Base-by-base conservation (phyloP, 169 alveolate genomes). In the Plasmodium billcollinsi region DNA sequence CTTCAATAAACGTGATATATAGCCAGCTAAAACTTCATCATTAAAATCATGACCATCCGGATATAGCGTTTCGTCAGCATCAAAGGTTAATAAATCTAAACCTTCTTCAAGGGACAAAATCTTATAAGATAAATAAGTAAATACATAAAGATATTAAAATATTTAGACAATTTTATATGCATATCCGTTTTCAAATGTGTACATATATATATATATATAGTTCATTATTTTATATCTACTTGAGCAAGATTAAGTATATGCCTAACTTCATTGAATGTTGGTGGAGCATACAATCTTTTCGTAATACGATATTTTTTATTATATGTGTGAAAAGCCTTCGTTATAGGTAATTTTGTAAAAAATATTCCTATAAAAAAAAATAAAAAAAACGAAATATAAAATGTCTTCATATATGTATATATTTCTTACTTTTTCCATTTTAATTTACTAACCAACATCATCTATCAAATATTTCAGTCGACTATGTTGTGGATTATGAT, bases 31-130 rank as follows among this genome's bases (percentile, higher is more conserved):
- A 14, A 59, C 65, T 29, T 33, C 75, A 58, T 91, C 93, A 11
- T 75, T 50, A 50, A 91, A 74, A 85, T 86, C 80, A 33, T 69
- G 69, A 8, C 92, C 93, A 69, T 91, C 93, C 12, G 93, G 91
- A 86, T 91, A 91, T 12, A 91, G 65, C 5, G 94, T 91, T 74
- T 88, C 93, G 70, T 91, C 94, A 9, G 93, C 94, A 45, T 91
- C 94, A 56, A 91, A 72, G 39, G 94, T 86, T 49, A 91, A 26
- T 73, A 91, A 63, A 52, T 74, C 88, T 56, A 92, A 78, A 18
- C 76, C 85, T 8, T 74, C 89, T 61, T 65, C 86, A 43, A 74
- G 56, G n/a, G 88, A 70, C 50, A 88, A 63, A 43, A 54, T 76
- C 73, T 70, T 72, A 24, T 20, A 4, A 33, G 45, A 33, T 33